Evolutionary conservation across 495 filamentous ascomycete genomes (phyloP).

Genomic region (Penicillium nucicola): DNA sequence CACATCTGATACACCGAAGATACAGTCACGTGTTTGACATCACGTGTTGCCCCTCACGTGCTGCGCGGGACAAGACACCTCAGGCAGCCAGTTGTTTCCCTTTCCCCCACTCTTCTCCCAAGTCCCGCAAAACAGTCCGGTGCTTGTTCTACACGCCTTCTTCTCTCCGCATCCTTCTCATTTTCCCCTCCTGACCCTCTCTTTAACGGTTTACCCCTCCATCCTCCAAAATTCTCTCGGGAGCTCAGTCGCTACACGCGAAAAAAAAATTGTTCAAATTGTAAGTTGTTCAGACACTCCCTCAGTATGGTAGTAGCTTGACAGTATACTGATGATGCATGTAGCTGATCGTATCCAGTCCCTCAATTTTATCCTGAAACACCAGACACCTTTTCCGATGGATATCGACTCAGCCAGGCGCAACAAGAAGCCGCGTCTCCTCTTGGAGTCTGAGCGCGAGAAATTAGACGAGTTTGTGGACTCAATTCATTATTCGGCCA

Average conservation of each 20-base stretch:
- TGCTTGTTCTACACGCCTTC: background rate
- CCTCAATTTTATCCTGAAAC: background rate
- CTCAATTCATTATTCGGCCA: constrained; percentile 88
- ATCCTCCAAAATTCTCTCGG: no score
- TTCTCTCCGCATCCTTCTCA: background rate
- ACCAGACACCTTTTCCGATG: constrained; percentile 25
- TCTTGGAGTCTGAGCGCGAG: constrained; percentile 76
- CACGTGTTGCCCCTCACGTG: background rate
- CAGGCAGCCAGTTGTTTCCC: constrained; percentile 6
- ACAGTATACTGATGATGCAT: background rate
- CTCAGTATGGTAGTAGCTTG: background rate
- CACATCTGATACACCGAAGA: no score
- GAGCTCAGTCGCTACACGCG: background rate
- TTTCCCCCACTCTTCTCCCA: constrained; percentile 20
- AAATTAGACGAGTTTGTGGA: constrained; percentile 89
- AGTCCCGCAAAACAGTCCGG: constrained; percentile 22
- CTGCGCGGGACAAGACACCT: constrained; percentile 4
- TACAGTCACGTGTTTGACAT: no score
- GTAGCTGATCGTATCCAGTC: no score
- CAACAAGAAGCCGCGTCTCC: constrained; percentile 76
- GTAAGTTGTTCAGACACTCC: constrained; percentile 1
- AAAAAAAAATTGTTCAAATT: background rate
- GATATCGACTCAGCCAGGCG: constrained; percentile 80
- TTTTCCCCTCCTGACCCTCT: background rate
- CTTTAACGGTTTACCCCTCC: background rate